Base-by-base conservation (phyloP, 192 early-diverging fungal species). In the Coemansia sp. region DNA sequence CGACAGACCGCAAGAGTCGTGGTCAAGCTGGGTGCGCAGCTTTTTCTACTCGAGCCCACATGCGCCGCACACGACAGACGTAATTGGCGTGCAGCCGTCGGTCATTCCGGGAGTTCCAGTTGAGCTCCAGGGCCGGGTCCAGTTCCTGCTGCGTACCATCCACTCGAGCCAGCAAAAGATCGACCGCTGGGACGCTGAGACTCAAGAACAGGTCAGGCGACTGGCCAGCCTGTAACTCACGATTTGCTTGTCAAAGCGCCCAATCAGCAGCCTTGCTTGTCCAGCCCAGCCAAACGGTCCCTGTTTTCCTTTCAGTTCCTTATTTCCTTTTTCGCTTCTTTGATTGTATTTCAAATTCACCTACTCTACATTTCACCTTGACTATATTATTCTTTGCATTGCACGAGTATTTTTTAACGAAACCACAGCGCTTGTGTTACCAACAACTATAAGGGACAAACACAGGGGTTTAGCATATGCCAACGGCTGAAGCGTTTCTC, bases 71-170 rank as follows among this genome's bases (percentile, higher is more conserved):
- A 25, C 25, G 25, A 14, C 21, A 19, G 17, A 21, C 15, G 22
- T 10, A 19, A 38, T 45, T 15, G 50, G 15, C 17, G 48, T 53
- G 23, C 58, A 57, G 43, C 63, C 64, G 19, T 51, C 59, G n/a
- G 61, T 55, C 12, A 52, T 81, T 15, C 73, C 73, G 4, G 83
- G 82, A 8, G 71, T 86, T 39, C 89, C 90, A 7, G 60, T 70
- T 38, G 85, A 88, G 65, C 79, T 90, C n/a, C 77, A 84, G 32
- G 68, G 71, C 43, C 73, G 87, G 17, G 83, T 84, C 23, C 81
- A 83, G 60, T 88, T 86, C 65, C 64, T 88, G 55, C 75, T 89
- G 67, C 70, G 72, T 49, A 75, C 71, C 52, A 77, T 89, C 58
- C 70, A 85, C 22, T 72, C 76, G 35, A 81, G 79, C 43, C 87